Conservation (phyloP, 768 basidiomycete species). For the Solioccasus polychromus region DNA sequence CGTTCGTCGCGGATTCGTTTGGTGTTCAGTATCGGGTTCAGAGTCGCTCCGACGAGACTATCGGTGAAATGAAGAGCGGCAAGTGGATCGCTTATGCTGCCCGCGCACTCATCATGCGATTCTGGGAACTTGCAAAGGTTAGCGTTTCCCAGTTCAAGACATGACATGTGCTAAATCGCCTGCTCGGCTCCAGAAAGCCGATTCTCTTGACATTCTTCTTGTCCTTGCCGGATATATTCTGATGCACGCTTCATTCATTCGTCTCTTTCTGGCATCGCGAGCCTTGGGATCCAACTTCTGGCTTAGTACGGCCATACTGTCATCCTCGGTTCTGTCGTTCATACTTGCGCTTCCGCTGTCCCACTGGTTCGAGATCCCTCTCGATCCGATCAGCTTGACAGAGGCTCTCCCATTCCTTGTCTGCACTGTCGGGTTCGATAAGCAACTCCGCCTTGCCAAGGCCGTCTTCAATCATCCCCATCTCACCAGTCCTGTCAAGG, state of each 20-base stretch:
- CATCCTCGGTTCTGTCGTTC: constrained; percentile 79
- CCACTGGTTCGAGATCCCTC: constrained; percentile 74
- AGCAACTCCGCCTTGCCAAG: constrained; percentile 87
- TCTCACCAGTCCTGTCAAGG: constrained; percentile 39
- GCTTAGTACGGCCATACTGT: constrained; percentile 69
- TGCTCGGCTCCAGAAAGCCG: constrained; percentile 64
- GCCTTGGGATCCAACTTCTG: constrained; percentile 76
- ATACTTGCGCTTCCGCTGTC: constrained; percentile 78
- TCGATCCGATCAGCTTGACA: constrained; percentile 90
- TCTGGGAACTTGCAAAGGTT: constrained; percentile 84
- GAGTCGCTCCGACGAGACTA: constrained; percentile 42
- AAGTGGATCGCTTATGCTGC: constrained; percentile 91
- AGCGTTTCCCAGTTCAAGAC: constrained; percentile 22
- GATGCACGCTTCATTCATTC: constrained; percentile 95
- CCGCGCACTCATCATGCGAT: constrained; percentile 68
- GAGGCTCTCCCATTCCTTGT: constrained; percentile 98
- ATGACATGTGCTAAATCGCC: constrained; percentile 8
- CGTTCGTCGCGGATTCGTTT: constrained; percentile 31
- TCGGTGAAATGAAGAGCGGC: constrained; percentile 74
- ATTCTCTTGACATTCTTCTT: constrained; percentile 92
- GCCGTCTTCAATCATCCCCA: constrained; percentile 87
- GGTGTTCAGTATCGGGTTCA: constrained; percentile 54
- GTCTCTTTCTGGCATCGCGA: constrained; percentile 84
- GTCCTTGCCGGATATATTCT: constrained; percentile 91
- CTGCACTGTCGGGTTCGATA: constrained; percentile 97